Conservation (phyloP, 495 filamentous ascomycete genomes). For the Ramalina peruviana region DNA sequence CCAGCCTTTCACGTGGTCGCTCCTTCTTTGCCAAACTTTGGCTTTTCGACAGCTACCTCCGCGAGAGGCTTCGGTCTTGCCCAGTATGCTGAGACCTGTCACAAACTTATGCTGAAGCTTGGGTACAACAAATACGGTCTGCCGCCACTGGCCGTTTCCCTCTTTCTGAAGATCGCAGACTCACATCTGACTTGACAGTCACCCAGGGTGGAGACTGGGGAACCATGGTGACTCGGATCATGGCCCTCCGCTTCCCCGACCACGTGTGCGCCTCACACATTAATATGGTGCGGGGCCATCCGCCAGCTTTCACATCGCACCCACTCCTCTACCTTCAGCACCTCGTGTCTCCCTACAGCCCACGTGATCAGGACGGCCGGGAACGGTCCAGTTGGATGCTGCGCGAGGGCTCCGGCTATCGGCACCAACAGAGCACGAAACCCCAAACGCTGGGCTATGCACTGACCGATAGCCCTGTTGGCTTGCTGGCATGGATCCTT, state of each 20-base stretch:
- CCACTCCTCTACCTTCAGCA: conserved; percentile 33
- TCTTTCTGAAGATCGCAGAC: background rate
- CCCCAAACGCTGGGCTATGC: conserved; percentile 47
- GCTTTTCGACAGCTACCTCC: conserved; percentile 24
- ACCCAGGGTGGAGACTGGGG: conserved; percentile 60
- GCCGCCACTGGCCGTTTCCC: background rate
- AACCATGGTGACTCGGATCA: conserved; percentile 41
- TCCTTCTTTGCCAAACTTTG: conserved; percentile 30
- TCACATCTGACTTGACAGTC: conserved; percentile 20
- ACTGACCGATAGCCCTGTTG: conserved; percentile 46
- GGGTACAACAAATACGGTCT: conserved; percentile 51
- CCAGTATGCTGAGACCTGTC: conserved; percentile 46
- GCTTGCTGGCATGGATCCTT: conserved; percentile 49
- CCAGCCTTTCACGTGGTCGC: conserved; percentile 32
- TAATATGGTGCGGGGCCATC: conserved; percentile 37
- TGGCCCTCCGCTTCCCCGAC: conserved; percentile 42
- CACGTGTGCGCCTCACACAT: conserved; percentile 49
- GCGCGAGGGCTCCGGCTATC: conserved; percentile 41
- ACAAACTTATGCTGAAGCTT: conserved; percentile 55
- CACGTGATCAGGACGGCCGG: conserved; percentile 27
- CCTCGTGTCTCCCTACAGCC: conserved; percentile 22
- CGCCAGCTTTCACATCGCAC: conserved; percentile 21
- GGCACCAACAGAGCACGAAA: conserved; percentile 40
- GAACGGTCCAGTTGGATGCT: conserved; percentile 37
- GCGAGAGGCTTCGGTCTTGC: conserved; percentile 37